Evolutionary conservation across 257 asterid species (phyloP).

Genomic region (Rhazya stricta): DNA sequence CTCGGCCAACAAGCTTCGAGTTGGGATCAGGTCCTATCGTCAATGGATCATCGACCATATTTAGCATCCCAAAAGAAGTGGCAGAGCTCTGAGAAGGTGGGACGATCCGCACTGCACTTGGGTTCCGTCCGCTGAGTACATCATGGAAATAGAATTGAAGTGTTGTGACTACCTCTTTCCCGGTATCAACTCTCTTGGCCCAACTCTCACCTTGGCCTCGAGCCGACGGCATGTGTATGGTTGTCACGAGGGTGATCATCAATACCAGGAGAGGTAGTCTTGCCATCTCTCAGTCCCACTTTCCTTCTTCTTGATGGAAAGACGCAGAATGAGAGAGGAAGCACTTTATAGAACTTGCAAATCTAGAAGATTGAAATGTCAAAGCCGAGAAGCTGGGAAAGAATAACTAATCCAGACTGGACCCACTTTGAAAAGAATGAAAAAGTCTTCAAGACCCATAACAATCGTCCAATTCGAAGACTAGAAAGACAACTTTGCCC

Average conservation of each 20-base stretch:
- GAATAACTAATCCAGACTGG: neutral
- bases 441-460: neutral
- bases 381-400: neutral
- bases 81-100: slow-evolving; percentile 34
- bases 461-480: neutral
- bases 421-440: neutral
- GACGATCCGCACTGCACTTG: slow-evolving; percentile 49
- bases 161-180: slow-evolving; percentile 50
- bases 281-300: neutral
- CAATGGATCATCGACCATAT: slow-evolving; percentile 65
- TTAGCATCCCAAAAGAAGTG: slow-evolving; percentile 40
- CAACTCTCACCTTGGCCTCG: slow-evolving; percentile 15
- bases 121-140: slow-evolving; percentile 52
- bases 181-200: slow-evolving; percentile 38
- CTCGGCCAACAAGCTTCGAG: slow-evolving; percentile 58
- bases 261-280: neutral
- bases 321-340: neutral
- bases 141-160: slow-evolving; percentile 79
- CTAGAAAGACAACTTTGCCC: too few relatives aligned
- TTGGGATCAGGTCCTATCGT: slow-evolving; percentile 54
- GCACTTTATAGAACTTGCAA: neutral
- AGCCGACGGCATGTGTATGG: neutral
- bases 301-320: neutral
- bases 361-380: neutral
- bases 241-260: neutral